A percentile compares a stretch with the other conserved stretches of the same genome.
Evolutionary conservation across 768 basidiomycete species (phyloP).

Genomic region (Naganishia onofrii): DNA sequence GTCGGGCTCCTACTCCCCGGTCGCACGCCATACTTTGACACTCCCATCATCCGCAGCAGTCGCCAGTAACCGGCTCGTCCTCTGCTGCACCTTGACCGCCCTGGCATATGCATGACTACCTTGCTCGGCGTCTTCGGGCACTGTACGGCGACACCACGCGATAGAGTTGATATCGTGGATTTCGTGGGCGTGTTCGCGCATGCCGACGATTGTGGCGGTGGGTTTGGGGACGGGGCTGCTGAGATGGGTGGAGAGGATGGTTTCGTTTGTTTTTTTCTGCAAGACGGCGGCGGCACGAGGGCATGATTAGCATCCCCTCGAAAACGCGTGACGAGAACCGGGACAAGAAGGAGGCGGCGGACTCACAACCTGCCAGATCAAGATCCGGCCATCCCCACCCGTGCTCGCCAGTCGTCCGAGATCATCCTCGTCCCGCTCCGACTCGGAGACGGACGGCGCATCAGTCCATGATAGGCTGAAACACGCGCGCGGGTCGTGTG

Average conservation of each 20-base stretch:
- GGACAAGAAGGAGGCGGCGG: too few relatives aligned
- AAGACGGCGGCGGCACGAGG: too few relatives aligned
- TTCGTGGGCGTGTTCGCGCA: constrained; percentile 67
- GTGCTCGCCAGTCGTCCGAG: constrained; percentile 82
- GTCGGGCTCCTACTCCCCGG: not conserved
- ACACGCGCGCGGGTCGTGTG: constrained; percentile 26
- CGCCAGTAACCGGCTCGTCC: constrained; percentile 64
- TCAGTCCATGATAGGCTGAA: constrained; percentile 53
- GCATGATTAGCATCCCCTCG: too few relatives aligned
- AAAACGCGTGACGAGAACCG: too few relatives aligned
- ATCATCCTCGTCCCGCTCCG: not conserved
- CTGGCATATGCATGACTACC: constrained; percentile 15
- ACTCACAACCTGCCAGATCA: constrained; percentile 68
- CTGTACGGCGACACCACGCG: constrained; percentile 67
- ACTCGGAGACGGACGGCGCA: constrained; percentile 61
- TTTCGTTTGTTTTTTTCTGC: constrained; percentile 16
- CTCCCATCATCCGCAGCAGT: constrained; percentile 83
- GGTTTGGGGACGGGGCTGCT: constrained; percentile 7
- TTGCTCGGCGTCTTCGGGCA: constrained; percentile 14
- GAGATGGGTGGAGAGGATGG: constrained; percentile 14
- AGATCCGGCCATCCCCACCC: constrained; percentile 79
- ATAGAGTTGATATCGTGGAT: constrained; percentile 82
- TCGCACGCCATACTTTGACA: constrained; percentile 68
- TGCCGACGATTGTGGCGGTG: not conserved
- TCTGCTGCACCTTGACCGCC: constrained; percentile 51